phyloP scores from a whole-genome alignment of 495 filamentous ascomycete genomes.

The Penicillium waksmanii region DNA sequence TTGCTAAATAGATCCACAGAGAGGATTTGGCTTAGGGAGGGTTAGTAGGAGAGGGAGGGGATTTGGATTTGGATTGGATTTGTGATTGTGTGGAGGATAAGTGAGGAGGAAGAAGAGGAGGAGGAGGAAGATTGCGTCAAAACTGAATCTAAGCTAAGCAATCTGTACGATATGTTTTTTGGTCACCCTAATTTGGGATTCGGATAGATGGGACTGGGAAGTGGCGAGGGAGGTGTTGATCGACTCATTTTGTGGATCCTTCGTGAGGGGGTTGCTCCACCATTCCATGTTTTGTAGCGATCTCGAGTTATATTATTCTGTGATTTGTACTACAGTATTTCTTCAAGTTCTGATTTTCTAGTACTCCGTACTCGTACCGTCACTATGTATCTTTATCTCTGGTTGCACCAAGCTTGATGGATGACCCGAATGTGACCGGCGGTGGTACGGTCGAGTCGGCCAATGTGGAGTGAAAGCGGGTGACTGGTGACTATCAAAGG shows the following conservation, averaged over 20 bases:
- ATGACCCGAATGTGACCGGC: no score
- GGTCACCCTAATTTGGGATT: background rate
- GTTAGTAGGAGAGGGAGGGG: background rate
- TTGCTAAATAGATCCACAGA: constrained; percentile 77
- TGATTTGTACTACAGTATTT: background rate
- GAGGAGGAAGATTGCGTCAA: constrained; percentile 5
- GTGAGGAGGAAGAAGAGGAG: background rate
- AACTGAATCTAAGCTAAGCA: background rate
- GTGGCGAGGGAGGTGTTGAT: constrained; percentile 3
- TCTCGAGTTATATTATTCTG: background rate
- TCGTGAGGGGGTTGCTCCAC: no score
- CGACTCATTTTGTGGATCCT: constrained; percentile 4
- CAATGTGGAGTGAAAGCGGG: no score
- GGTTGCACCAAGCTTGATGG: no score
- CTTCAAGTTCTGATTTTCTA: no score
- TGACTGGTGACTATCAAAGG: no score
- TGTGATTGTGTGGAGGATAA: background rate
- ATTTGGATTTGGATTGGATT: background rate
- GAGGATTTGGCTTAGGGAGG: background rate
- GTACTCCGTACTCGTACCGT: no score
- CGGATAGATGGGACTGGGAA: constrained; percentile 2
- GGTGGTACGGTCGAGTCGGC: no score
- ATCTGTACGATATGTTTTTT: constrained; percentile 16
- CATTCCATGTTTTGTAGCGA: no score
- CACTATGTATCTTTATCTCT: no score